These are phyloP conservation scores for Nannizzia gypsea DNA, from an alignment of 2,329 filamentous ascomycete species.

Conservation along the genomic window DNA sequence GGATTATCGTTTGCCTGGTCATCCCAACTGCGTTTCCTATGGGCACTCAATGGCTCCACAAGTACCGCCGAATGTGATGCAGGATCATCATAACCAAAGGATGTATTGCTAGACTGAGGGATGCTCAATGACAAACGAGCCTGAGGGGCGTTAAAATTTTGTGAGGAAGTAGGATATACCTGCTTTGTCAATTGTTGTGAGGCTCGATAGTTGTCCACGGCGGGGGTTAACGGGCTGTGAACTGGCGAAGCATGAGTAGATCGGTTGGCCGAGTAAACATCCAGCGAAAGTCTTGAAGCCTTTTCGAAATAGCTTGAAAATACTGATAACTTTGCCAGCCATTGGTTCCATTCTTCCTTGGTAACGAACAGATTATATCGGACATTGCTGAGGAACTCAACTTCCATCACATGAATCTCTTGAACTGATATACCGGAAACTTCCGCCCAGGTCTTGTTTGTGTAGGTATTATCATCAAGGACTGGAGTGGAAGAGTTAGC, in stretches of 20 bases:
- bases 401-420: conserved; percentile 98
- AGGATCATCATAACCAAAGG: neutral
- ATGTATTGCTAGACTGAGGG: neutral
- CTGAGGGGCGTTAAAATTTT: neutral
- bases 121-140: neutral
- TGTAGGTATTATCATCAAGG: conserved; percentile 96
- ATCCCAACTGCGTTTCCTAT: conserved; percentile 20
- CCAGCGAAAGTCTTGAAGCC: conserved; percentile 40
- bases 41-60: conserved; percentile 18
- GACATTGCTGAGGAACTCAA: conserved; percentile 99
- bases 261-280: conserved; percentile 19
- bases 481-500: conserved; percentile 40
- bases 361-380: conserved; percentile 85
- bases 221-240: neutral
- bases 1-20: conserved; percentile 5
- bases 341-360: conserved; percentile 71
- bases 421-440: conserved; percentile 87
- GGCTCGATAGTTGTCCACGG: neutral
- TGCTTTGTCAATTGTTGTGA: neutral
- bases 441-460: conserved; percentile 98
- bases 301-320: conserved; percentile 75
- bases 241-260: conserved; percentile 26
- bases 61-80: neutral
- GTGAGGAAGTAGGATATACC: neutral
- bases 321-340: conserved; percentile 70